Evolutionary conservation across 257 asterid species (phyloP).

Genomic region (Ballota nigra): DNA sequence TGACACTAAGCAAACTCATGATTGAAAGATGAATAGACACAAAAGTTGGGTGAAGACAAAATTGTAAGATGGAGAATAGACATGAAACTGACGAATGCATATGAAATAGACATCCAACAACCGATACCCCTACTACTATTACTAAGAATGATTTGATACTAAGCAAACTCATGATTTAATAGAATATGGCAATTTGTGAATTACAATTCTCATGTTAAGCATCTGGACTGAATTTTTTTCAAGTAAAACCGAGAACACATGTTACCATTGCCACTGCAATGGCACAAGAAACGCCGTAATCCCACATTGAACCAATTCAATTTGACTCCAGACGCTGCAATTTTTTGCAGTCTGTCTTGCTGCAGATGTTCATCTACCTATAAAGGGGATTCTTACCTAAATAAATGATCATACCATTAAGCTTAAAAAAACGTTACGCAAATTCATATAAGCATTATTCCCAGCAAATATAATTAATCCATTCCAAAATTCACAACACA

Average conservation of each 20-base stretch:
- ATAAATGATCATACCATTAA: not conserved
- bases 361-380: slow-evolving; percentile 2
- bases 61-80: not conserved
- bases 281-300: not conserved
- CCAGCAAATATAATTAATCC: not conserved
- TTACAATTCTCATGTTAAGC: not conserved
- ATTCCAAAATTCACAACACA: not conserved
- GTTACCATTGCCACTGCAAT: not conserved
- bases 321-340: not conserved
- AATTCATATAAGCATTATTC: not conserved
- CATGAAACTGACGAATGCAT: not conserved
- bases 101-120: not conserved
- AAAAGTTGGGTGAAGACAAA: not conserved
- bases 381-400: not conserved
- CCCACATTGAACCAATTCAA: not conserved
- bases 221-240: not conserved
- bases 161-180: slow-evolving; percentile 14
- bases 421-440: not conserved
- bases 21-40: too few relatives aligned
- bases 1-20: too few relatives aligned
- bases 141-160: not conserved
- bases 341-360: not conserved
- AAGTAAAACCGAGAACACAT: not conserved
- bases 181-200: not conserved
- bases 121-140: not conserved